These are phyloP conservation scores for Candida argentea DNA, from an alignment of 805 yeast genomes.

Conservation along the genomic window DNA sequence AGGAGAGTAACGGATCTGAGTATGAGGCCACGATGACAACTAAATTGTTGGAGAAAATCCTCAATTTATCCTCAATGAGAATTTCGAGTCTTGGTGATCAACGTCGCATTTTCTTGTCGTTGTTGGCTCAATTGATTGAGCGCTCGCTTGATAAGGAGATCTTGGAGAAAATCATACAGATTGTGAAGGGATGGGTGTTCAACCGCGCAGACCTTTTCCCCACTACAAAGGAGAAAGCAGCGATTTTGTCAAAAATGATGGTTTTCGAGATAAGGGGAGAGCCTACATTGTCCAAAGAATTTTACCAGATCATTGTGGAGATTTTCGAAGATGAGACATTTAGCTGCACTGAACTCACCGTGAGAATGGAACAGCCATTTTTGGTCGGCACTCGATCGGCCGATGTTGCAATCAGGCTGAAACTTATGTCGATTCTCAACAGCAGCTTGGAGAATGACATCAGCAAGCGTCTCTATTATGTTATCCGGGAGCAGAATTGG, in stretches of 20 bases:
- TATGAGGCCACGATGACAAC: slow-evolving; percentile 77
- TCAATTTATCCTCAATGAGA: slow-evolving; percentile 70
- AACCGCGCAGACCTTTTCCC: slow-evolving; percentile 79
- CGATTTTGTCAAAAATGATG: slow-evolving; percentile 86
- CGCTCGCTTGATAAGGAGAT: slow-evolving; percentile 72
- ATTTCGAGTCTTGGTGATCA: slow-evolving; percentile 88
- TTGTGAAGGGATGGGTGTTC: slow-evolving; percentile 87
- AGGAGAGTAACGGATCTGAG: slow-evolving; percentile 34
- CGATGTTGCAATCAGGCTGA: slow-evolving; percentile 63
- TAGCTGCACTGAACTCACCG: slow-evolving; percentile 79
- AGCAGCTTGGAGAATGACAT: slow-evolving; percentile 70
- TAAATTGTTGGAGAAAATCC: slow-evolving; percentile 59
- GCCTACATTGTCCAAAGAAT: slow-evolving; percentile 61
- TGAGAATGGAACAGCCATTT: slow-evolving; percentile 93
- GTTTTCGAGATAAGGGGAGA: slow-evolving; percentile 86
- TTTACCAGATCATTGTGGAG: slow-evolving; percentile 78
- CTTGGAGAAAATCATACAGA: slow-evolving; percentile 60
- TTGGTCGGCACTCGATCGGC: slow-evolving; percentile 83
- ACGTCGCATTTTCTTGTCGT: slow-evolving; percentile 74
- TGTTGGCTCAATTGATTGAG: slow-evolving; percentile 84
- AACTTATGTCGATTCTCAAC: slow-evolving; percentile 70
- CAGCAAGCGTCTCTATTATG: slow-evolving; percentile 70
- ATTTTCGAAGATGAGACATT: slow-evolving; percentile 74
- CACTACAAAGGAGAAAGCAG: slow-evolving; percentile 92
- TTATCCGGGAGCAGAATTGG: slow-evolving; percentile 96